These are phyloP conservation scores for Picochlorum costavermella DNA, from an alignment of 139 green algal genomes.

Conservation along the genomic window DNA sequence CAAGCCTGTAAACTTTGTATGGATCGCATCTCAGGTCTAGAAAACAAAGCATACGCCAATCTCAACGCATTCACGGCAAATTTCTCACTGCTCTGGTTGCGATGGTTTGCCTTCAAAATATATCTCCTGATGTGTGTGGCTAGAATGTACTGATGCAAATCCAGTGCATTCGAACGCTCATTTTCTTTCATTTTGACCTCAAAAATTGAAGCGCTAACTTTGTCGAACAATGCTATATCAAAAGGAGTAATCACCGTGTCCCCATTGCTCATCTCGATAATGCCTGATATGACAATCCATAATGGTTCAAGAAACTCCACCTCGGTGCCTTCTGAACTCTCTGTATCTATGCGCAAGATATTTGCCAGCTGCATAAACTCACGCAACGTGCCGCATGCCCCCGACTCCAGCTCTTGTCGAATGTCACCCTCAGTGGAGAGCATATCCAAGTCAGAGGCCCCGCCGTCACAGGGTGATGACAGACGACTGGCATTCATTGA, in stretches of 20 bases:
- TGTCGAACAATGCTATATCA: not conserved
- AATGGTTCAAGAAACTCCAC: constrained; percentile 8
- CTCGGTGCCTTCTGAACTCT: not conserved
- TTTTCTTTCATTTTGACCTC: too few species aligned
- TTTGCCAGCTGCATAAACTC: too few species aligned
- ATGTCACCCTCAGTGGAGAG: too few species aligned
- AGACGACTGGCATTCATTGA: too few species aligned
- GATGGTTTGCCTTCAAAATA: not conserved
- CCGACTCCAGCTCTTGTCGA: too few species aligned
- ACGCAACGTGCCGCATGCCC: too few species aligned
- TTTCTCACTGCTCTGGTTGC: not conserved
- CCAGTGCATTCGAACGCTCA: not conserved
- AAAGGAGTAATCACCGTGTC: not conserved
- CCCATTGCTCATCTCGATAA: constrained; percentile 9
- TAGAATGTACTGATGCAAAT: constrained; percentile 7
- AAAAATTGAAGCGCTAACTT: too few species aligned
- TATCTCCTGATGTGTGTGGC: constrained; percentile 5
- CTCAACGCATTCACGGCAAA: constrained; percentile 8
- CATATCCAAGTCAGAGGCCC: too few species aligned
- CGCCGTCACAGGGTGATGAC: too few species aligned
- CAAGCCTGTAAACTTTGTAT: not conserved
- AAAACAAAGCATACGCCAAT: not conserved
- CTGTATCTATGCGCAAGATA: too few species aligned
- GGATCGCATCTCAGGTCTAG: not conserved
- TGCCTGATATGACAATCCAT: constrained; percentile 3